These are phyloP conservation scores for Epichloe aotearoae DNA, from an alignment of 2,329 filamentous ascomycete genomes.

Conservation along the genomic window DNA sequence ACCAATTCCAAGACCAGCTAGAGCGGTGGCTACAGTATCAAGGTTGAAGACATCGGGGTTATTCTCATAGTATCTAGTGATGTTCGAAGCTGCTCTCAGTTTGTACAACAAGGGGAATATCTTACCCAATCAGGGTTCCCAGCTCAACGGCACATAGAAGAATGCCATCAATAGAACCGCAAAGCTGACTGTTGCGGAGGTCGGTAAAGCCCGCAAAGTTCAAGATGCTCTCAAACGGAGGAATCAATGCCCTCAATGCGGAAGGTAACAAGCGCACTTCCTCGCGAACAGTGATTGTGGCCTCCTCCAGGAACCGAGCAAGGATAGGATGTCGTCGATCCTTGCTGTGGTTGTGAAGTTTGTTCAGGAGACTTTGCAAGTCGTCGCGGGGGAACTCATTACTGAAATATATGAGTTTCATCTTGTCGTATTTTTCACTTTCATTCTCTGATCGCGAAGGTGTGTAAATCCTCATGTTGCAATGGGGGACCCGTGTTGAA, in stretches of 20 bases:
- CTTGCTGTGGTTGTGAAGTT: not conserved
- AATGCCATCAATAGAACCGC: slow-evolving; percentile 30
- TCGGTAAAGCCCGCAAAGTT: slow-evolving; percentile 17
- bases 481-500: no score
- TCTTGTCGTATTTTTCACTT: no score
- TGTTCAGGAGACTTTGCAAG: not conserved
- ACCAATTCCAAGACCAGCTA: slow-evolving; percentile 32
- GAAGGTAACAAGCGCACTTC: not conserved
- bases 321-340: not conserved
- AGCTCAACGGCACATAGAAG: slow-evolving; percentile 21
- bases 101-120: no score
- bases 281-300: not conserved
- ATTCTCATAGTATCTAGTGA: slow-evolving; percentile 10
- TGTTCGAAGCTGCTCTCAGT: slow-evolving; percentile 18
- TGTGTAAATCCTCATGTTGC: no score
- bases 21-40: slow-evolving; percentile 1
- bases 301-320: slow-evolving; percentile 1
- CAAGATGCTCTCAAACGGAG: slow-evolving; percentile 24
- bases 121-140: no score
- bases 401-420: not conserved
- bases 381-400: slow-evolving; percentile 4
- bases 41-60: no score
- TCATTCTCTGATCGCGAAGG: no score
- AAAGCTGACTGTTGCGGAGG: slow-evolving; percentile 26
- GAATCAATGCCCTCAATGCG: slow-evolving; percentile 16